Percentiles rank a stretch among this genome's conserved stretches.
Conservation (phyloP, 176 grass and related monocot genomes). For the Carex parvula region DNA sequence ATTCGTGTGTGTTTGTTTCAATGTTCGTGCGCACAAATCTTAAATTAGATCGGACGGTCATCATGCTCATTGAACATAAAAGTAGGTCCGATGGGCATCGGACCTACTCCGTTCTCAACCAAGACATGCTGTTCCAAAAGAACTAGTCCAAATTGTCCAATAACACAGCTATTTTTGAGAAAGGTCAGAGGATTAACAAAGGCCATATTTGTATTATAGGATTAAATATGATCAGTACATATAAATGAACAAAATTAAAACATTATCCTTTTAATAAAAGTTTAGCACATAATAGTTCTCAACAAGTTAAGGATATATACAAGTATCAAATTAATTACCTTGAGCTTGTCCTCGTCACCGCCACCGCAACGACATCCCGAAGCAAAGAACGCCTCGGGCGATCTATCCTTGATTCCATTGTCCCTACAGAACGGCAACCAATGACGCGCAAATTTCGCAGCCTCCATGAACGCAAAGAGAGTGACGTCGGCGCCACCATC, state of each 20-base stretch:
- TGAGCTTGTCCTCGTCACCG: slow-evolving; percentile 20
- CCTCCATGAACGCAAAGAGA: slow-evolving; percentile 50
- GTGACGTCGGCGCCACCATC: slow-evolving; percentile 41
- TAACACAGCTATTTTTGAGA: background rate
- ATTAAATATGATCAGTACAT: background rate
- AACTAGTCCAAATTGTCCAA: background rate
- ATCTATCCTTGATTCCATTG: slow-evolving; percentile 31
- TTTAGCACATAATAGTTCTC: background rate
- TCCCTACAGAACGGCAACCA: slow-evolving; percentile 47
- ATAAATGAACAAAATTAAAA: background rate
- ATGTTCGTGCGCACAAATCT: no score
- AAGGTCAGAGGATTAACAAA: background rate
- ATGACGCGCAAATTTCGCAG: slow-evolving; percentile 32
- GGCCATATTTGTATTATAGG: background rate
- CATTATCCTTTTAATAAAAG: background rate
- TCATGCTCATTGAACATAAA: no score
- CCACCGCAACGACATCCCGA: background rate
- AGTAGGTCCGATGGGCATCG: no score
- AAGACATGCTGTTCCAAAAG: background rate
- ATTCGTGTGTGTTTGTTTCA: no score
- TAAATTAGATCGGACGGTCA: no score
- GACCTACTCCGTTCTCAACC: no score
- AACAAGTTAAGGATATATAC: background rate
- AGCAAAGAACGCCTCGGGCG: slow-evolving; percentile 39
- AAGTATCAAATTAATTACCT: slow-evolving; percentile 25